Evolutionary conservation across 805 yeast genomes (phyloP), one percentile per base, ranked within the genome.

Genomic region (Barnettozyma wickerhamii): DNA sequence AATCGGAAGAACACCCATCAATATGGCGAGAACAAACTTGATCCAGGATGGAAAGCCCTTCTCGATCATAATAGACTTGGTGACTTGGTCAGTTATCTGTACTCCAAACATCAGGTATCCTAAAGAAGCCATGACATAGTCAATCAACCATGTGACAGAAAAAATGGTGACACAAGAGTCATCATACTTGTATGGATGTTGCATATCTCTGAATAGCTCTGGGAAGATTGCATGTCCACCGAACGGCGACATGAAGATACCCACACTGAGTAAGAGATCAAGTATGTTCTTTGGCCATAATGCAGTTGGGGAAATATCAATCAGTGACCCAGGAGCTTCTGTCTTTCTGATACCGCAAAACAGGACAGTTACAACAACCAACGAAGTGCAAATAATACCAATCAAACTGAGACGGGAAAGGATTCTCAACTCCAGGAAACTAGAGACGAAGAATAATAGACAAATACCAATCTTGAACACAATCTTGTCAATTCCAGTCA

Each of bases 171-270:
- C 68, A 38, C 81, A 66, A 43, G 81, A 71, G 18, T 58, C 55
- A n/a, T 58, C 49, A 56, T 75, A 84, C 52, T 81, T 79, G 20
- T 64, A 48, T 4, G 91, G 90, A 49, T 78, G 83, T 40, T 84
- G 69, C 84, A 84, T 80, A 59, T 84, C 95, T 27, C 79, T 71
- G 56, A 78, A 80, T 39, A 84, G 67, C 49, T 84, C 84, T 3
- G 93, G 93, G 53, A 84, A 85, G 19, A 85, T 75, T 5, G 93
- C 87, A 62, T 85, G 93, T 0, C 93, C 91, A 6, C 93, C 89
- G 68, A 84, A 85, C 1, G 91, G 90, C 4, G 90, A 83, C 71
- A 81, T 71, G 45, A 79, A 71, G 38, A 81, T 79, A 10, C 86
- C 86, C 36, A 79, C 65, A 1, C 83, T 72, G 27, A 77, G 60